These are phyloP conservation scores for Colletotrichum ledebouriae DNA, from an alignment of 2,329 filamentous ascomycete species.

Conservation along the genomic window DNA sequence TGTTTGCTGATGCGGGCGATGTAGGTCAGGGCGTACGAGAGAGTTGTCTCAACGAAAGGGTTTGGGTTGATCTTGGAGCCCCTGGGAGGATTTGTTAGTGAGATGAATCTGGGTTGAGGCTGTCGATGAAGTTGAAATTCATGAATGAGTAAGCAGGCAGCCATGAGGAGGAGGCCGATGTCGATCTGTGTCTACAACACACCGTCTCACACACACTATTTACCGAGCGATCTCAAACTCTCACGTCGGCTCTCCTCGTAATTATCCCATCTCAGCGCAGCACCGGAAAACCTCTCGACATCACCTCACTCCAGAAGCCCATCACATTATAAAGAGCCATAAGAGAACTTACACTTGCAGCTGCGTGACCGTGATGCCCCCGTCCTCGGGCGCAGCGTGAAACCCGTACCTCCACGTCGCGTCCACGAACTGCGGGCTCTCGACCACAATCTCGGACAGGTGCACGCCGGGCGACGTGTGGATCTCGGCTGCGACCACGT, in stretches of 20 bases:
- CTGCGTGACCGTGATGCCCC: conserved; percentile 86
- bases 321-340: conserved; percentile 29
- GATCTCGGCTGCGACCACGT: conserved; percentile 71
- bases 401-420: conserved; percentile 92
- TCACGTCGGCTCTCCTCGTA: no score
- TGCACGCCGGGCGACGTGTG: conserved; percentile 71
- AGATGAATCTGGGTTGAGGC: background rate
- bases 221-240: no score
- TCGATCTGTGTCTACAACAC: no score
- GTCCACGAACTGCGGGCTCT: conserved; percentile 90
- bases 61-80: conserved; percentile 63
- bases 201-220: no score
- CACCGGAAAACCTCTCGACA: background rate
- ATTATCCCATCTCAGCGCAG: no score
- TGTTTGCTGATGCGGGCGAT: conserved; percentile 63
- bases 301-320: conserved; percentile 6
- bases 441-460: conserved; percentile 82
- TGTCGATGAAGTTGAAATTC: background rate
- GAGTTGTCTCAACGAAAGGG: conserved; percentile 91
- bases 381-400: conserved; percentile 75
- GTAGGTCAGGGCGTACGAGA: conserved; percentile 90
- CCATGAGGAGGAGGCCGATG: background rate
- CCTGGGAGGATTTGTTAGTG: conserved; percentile 20
- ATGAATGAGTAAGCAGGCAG: background rate
- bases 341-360: conserved; percentile 76